Percentiles rank a stretch among this genome's conserved stretches.
Evolutionary conservation across 2,329 filamentous ascomycete genomes (phyloP).

Genomic region (Colletotrichum higginsianum): DNA sequence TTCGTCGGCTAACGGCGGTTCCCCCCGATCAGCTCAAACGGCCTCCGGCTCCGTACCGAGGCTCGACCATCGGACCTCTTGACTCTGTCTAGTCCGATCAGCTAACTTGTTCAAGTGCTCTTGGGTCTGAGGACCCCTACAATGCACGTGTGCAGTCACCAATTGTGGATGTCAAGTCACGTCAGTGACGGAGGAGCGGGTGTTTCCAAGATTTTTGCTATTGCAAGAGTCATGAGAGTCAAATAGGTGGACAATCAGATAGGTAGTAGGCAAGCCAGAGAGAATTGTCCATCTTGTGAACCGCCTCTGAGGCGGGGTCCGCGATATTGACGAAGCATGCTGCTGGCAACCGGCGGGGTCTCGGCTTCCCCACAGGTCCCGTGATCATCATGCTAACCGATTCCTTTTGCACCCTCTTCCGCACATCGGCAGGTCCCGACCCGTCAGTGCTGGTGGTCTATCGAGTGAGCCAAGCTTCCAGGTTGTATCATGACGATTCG

Average conservation of each 20-base stretch:
- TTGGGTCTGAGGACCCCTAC: neutral
- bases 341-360: slow-evolving; percentile 26
- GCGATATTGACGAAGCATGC: slow-evolving; percentile 10
- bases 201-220: slow-evolving; percentile 16
- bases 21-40: slow-evolving; percentile 11
- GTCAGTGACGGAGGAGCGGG: slow-evolving; percentile 17
- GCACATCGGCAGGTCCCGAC: slow-evolving; percentile 26
- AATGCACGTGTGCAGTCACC: slow-evolving; percentile 10
- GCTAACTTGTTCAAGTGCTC: slow-evolving; percentile 4
- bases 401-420: neutral
- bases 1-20: slow-evolving; percentile 22
- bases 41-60: slow-evolving; percentile 13
- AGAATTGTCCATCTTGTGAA: slow-evolving; percentile 15
- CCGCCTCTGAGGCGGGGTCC: slow-evolving; percentile 21
- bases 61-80: slow-evolving; percentile 18
- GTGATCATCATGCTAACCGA: slow-evolving; percentile 20
- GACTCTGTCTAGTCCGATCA: slow-evolving; percentile 31
- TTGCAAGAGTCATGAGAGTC: slow-evolving; percentile 6
- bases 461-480: slow-evolving; percentile 22
- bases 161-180: slow-evolving; percentile 25
- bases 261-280: neutral
- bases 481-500: neutral
- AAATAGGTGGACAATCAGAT: neutral
- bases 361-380: slow-evolving; percentile 27
- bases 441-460: neutral